Evolutionary conservation across 1,139 yeast species (phyloP).

Genomic region (Hanseniaspora sp.): DNA sequence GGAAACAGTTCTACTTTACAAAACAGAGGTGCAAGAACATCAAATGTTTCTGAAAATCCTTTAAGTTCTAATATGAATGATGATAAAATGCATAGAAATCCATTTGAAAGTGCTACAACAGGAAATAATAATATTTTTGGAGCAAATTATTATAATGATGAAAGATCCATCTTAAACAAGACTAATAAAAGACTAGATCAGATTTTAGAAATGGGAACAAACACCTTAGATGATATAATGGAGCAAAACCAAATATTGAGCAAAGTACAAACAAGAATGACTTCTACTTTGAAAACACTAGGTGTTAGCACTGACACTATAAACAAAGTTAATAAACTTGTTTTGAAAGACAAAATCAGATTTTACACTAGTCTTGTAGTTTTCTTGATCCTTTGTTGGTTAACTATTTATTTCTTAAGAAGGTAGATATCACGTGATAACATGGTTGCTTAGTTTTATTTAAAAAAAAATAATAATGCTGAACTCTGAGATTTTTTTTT

Average conservation of each 20-base stretch:
- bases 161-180: slow-evolving; percentile 44
- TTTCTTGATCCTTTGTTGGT: slow-evolving; percentile 26
- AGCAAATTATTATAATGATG: slow-evolving; percentile 62
- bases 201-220: slow-evolving; percentile 78
- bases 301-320: slow-evolving; percentile 86
- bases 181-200: slow-evolving; percentile 80
- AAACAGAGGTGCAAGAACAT: slow-evolving; percentile 5
- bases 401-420: slow-evolving; percentile 1
- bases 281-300: slow-evolving; percentile 60
- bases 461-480: neutral
- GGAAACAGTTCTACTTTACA: slow-evolving; percentile 20
- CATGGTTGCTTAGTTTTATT: no score
- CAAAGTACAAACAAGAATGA: slow-evolving; percentile 53
- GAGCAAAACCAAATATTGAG: slow-evolving; percentile 69
- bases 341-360: slow-evolving; percentile 79
- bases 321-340: slow-evolving; percentile 65
- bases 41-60: neutral
- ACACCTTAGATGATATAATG: slow-evolving; percentile 73
- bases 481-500: neutral
- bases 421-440: neutral
- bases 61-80: slow-evolving; percentile 6
- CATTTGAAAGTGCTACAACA: neutral
- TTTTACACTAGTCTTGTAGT: slow-evolving; percentile 66
- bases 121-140: slow-evolving; percentile 27
- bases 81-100: slow-evolving; percentile 19